Evolutionary conservation across 495 filamentous ascomycete genomes (phyloP).

Genomic region (Melanomma pulvis-pyrius): DNA sequence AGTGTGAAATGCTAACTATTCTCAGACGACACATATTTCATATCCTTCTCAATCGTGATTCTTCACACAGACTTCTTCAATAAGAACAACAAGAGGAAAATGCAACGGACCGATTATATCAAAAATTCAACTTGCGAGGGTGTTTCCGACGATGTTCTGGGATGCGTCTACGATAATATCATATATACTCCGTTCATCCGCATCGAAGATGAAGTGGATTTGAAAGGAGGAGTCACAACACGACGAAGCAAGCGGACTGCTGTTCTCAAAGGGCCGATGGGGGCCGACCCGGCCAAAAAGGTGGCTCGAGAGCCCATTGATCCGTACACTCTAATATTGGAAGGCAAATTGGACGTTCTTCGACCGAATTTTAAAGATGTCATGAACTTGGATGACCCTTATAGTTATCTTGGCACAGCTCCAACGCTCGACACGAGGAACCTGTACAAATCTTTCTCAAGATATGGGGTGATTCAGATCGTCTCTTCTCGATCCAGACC

Average conservation of each 20-base stretch:
- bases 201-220: constrained; percentile 85
- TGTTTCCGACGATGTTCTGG: constrained; percentile 86
- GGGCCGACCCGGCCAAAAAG: constrained; percentile 65
- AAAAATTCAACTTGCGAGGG: constrained; percentile 87
- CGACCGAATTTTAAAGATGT: constrained; percentile 86
- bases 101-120: constrained; percentile 94
- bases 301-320: constrained; percentile 83
- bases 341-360: constrained; percentile 78
- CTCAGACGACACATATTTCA: constrained; percentile 90
- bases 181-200: constrained; percentile 97
- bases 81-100: constrained; percentile 98
- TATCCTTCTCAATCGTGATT: constrained; percentile 94
- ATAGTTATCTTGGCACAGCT: constrained; percentile 79
- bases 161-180: constrained; percentile 98
- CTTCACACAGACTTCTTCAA: constrained; percentile 98
- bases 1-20: constrained; percentile 20
- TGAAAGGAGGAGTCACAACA: constrained; percentile 72
- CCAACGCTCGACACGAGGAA: constrained; percentile 71
- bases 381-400: constrained; percentile 89
- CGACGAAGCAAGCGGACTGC: constrained; percentile 63
- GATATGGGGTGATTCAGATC: constrained; percentile 89
- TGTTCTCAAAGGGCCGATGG: constrained; percentile 67
- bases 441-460: constrained; percentile 84
- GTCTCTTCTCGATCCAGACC: constrained; percentile 89
- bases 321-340: constrained; percentile 91